A percentile compares a stretch with the other conserved stretches of the same genome.
Evolutionary conservation across 495 filamentous ascomycete genomes (phyloP).

Genomic region (Tuber aestivum): DNA sequence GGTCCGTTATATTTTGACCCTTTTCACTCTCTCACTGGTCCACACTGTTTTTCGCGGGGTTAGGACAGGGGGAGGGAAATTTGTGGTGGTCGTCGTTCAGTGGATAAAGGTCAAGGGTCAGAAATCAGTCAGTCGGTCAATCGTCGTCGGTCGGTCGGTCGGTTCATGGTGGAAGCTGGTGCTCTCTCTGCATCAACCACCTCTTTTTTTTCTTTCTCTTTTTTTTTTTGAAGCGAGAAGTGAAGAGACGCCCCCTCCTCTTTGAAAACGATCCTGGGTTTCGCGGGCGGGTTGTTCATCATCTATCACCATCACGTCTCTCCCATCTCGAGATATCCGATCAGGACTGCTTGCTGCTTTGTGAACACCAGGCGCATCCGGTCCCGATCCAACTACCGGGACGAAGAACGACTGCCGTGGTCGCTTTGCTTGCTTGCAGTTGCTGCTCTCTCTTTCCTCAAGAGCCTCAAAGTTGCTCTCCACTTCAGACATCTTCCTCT

Average conservation of each 20-base stretch:
- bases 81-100: neutral
- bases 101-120: neutral
- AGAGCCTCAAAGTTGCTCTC: conserved; percentile 36
- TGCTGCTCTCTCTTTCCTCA: conserved; percentile 14
- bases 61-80: neutral
- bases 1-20: neutral
- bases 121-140: neutral
- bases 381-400: conserved; percentile 37
- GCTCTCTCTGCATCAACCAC: neutral
- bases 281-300: conserved; percentile 36
- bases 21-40: neutral
- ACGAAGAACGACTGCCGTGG: conserved; percentile 27
- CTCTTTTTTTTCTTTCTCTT: conserved; percentile 15
- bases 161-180: neutral
- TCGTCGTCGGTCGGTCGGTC: too few species aligned
- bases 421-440: neutral
- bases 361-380: conserved; percentile 30
- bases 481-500: conserved; percentile 32
- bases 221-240: conserved; percentile 22
- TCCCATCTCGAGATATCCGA: conserved; percentile 36
- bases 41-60: neutral
- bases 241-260: conserved; percentile 27
- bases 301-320: conserved; percentile 35
- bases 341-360: conserved; percentile 33
- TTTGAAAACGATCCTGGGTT: conserved; percentile 16